A percentile compares a stretch with the other conserved stretches of the same genome.
phyloP scores from a whole-genome alignment of 257 asterid genomes.

The Solanum sejunctum region DNA sequence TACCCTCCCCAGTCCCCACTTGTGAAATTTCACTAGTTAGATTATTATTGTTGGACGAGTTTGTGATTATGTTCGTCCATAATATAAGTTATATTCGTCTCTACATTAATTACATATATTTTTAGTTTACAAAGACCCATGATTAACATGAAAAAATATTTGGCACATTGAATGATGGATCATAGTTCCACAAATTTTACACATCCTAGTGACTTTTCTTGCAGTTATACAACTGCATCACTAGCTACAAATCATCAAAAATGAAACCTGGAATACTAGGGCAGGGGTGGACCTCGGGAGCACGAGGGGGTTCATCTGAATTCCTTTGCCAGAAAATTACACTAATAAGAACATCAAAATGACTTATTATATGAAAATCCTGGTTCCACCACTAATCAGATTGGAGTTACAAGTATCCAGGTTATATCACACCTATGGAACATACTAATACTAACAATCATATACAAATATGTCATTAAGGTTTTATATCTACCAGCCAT shows the following conservation, averaged over 20 bases:
- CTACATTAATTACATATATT: background rate
- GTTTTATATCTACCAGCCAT: conserved; percentile 57
- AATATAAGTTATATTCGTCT: background rate
- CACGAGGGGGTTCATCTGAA: background rate
- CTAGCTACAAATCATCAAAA: background rate
- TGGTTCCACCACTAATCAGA: background rate
- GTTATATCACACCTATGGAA: background rate
- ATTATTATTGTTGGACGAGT: background rate
- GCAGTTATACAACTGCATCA: background rate
- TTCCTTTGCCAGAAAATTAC: background rate
- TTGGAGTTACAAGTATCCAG: background rate
- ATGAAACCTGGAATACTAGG: background rate
- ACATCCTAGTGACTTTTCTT: background rate
- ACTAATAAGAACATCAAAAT: background rate
- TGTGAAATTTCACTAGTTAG: too few species aligned
- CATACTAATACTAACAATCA: background rate
- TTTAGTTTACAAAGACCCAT: background rate
- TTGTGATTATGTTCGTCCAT: background rate
- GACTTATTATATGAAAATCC: background rate
- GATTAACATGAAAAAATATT: background rate
- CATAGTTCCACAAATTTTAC: background rate
- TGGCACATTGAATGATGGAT: background rate
- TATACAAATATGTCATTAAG: background rate
- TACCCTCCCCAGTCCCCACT: too few species aligned
- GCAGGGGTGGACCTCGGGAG: background rate